Evolutionary conservation across 495 filamentous ascomycete genomes (phyloP), one percentile per base, ranked within the genome.

Genomic region (Clohesyomyces aquaticus): DNA sequence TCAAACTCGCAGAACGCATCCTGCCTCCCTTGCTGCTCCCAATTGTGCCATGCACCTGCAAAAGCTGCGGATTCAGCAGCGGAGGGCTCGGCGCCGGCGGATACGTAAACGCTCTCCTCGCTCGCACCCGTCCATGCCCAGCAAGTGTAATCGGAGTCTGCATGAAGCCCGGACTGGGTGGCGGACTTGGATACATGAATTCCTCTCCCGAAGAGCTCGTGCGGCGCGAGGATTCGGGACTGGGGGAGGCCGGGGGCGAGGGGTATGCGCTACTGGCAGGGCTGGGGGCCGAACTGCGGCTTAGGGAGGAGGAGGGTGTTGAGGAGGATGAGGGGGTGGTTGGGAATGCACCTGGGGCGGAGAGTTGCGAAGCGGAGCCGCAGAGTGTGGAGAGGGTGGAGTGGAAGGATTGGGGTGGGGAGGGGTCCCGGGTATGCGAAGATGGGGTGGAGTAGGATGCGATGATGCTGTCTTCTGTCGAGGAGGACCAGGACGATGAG

Each of bases 221-320:
- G 14, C 16, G 21, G 3, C 32, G 32, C 2, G 22, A 55, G 2
- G 47, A 27, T 16, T n/a, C 19, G 1, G 49, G 42, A 23, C 9
- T 18, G 1, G 62, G 62, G 2, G 63, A 59, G 14, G 55, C 28
- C 10, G 63, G 63, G 10, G 63, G 63, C 1, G 55, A 60, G 0
- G 56, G 55, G 25, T 61, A 55, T 16, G 56, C 48, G 3, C 48
- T 32, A 42, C 48, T 55, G 2, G 55, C 19, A 10, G 63, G 56
- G 29, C 63, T 66, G 1, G 54, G 56, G 0, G 55, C 63, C 2
- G 25, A 1, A 22, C 55, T 59, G 55, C 46, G 54, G 14, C 21
- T 11, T 1, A 9, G 12, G 27, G 28, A 35, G 52, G 52, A 55
- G 27, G 27, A 41, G 14, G 26, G 27, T 14, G 4, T 18, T 2